These are phyloP conservation scores for Ganoderma lucidum DNA, from an alignment of 1,284 basidiomycete species.

Conservation along the genomic window DNA sequence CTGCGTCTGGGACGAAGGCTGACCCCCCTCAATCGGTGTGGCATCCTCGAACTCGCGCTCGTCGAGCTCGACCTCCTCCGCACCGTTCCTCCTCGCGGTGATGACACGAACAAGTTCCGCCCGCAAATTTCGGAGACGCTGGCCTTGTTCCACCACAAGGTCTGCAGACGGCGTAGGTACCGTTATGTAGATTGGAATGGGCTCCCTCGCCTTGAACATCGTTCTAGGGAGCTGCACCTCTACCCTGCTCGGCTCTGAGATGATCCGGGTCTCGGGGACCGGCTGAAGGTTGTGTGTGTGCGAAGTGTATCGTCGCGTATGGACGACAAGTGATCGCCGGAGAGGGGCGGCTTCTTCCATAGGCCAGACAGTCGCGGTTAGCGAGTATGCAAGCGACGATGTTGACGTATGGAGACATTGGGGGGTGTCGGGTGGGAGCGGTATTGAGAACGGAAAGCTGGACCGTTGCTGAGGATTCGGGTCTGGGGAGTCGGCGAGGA, in stretches of 20 bases:
- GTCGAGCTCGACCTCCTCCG: constrained; percentile 32
- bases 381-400: constrained; percentile 70
- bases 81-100: constrained; percentile 50
- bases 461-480: constrained; percentile 55
- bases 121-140: constrained; percentile 77
- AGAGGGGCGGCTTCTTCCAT: constrained; percentile 50
- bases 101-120: constrained; percentile 74
- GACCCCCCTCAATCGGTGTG: constrained; percentile 28
- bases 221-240: constrained; percentile 76
- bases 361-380: constrained; percentile 72
- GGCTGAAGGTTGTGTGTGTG: constrained; percentile 61
- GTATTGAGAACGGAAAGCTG: constrained; percentile 79
- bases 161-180: constrained; percentile 73
- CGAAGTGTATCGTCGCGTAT: constrained; percentile 77
- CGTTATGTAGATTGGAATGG: constrained; percentile 79
- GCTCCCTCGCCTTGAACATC: constrained; percentile 71
- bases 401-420: constrained; percentile 77
- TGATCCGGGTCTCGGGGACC: constrained; percentile 62
- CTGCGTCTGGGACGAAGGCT: constrained; percentile 47
- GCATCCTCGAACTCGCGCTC: constrained; percentile 28
- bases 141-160: constrained; percentile 68
- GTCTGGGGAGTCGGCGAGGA: constrained; percentile 53
- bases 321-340: constrained; percentile 66
- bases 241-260: constrained; percentile 70
- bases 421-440: constrained; percentile 75